Evolutionary conservation across 2,329 filamentous ascomycete genomes (phyloP), one percentile per base, ranked within the genome.

Genomic region (Neonectria punicea): DNA sequence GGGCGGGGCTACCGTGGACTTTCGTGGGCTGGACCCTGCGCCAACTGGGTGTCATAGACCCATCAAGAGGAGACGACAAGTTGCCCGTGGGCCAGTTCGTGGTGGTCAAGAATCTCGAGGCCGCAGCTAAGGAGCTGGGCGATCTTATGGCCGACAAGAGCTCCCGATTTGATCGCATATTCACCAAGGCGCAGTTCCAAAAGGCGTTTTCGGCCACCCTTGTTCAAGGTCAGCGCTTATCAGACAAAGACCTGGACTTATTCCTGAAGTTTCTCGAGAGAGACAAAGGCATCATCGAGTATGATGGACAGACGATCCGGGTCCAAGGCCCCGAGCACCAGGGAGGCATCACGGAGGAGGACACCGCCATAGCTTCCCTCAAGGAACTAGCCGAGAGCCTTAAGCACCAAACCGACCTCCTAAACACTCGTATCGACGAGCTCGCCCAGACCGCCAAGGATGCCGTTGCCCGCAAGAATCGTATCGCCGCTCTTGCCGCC

Each of bases 291-390:
- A 71, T 85, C 43, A 80, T 89, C 36, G 83, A 80, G 54, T 89
- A 84, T 71, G 90, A 93, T 73, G 88, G 87, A 5, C 80, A 89
- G 69, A 93, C 90, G 0, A 86, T 99, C 71, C 94, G 92, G 76
- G 90, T 98, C 77, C 91, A 88, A 72, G 79, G 80, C 0, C 76
- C 85, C 0, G 82, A 83, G 3, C 84, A 87, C 56, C 79, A 81
- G 49, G 64, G 75, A 1, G 71, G 73, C 0, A 90, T 98, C 68
- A 92, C 92, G 1, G 83, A 90, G 62, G 91, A 97, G 73, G 96
- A 99, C 80, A 83, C 84, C 5, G 92, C 93, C 1, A 93, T 98
- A 67, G 94, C 94, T 1, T 92, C 92, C 18, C 87, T 99, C 10
- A 95, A 94, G 74, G 89, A 92, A 28, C 85, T 97, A 11, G 91